A percentile compares a stretch with the other conserved stretches of the same genome.
Evolutionary conservation across 1,284 basidiomycete species (phyloP).

Genomic region (Puccinia coronata): DNA sequence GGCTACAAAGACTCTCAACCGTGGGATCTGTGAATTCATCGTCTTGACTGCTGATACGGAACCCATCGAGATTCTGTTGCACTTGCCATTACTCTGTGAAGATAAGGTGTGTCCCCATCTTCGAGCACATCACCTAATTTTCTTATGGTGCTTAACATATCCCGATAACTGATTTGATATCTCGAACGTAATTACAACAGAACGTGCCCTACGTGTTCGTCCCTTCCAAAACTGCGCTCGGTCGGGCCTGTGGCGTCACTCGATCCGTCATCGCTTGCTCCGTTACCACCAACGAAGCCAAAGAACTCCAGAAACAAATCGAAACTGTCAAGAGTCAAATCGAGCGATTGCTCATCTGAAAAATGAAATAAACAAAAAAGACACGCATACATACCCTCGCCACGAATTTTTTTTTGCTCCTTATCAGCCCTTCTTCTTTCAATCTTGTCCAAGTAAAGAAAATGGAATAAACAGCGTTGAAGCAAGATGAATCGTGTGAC

Average conservation of each 20-base stretch:
- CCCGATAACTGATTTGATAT: not conserved
- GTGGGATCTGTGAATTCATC: constrained; percentile 98
- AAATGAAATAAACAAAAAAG: not conserved
- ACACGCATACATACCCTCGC: constrained; percentile 6
- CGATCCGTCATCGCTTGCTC: constrained; percentile 93
- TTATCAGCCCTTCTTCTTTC: not conserved
- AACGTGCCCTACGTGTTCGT: constrained; percentile 70
- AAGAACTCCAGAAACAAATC: constrained; percentile 89
- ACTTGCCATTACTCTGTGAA: constrained; percentile 95
- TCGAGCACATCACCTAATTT: not conserved
- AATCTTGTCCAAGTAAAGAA: not conserved
- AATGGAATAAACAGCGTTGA: not conserved
- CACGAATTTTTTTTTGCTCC: not conserved
- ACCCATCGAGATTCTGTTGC: constrained; percentile 95
- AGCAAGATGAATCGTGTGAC: too few species aligned
- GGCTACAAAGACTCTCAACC: constrained; percentile 93
- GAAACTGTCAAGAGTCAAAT: constrained; percentile 71
- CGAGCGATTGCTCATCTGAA: constrained; percentile 50
- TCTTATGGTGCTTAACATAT: not conserved
- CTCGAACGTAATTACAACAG: too few species aligned
- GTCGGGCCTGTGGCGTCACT: constrained; percentile 92
- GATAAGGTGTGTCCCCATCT: constrained; percentile 73
- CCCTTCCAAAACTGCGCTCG: constrained; percentile 88
- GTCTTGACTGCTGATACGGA: constrained; percentile 95
- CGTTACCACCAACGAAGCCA: constrained; percentile 92